Evolutionary conservation across 2,329 filamentous ascomycete species (phyloP), one percentile per base, ranked within the genome.

Genomic region (Penicillium sp.): DNA sequence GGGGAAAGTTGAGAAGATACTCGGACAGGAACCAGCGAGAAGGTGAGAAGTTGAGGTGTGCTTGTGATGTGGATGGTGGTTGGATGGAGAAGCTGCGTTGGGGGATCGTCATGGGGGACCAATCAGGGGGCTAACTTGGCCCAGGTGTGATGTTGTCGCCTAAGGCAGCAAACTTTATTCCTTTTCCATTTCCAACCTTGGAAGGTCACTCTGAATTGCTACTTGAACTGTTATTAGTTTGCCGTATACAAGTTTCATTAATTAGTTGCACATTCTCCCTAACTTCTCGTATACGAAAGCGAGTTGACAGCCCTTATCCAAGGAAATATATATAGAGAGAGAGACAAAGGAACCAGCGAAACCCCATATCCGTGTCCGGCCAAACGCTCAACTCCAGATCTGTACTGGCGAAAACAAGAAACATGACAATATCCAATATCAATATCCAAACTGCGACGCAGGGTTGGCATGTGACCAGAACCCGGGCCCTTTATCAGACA

Each of bases 361-460:
- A 22, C 9, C 42, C 40, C 14, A 34, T 26, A 51, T 18, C 9
- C 35, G 8, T 38, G n/a, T 16, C 40, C 29, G 22, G 26, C 34
- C 40, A 16, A 55, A 55, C 48, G 53, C 53, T 55, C 40, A 43
- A 42, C 42, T 56, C 53, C 53, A 35, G 29, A 14, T 22, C 14
- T 31, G 9, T 34, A 42, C 37, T 49, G 29, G 13, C 48, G 11
- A 51, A 51, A 55, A 29, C 18, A 56, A 42, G 18, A 24, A 35
- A 9, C 8, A 55, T 2, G 37, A 29, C 26, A n/a, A 22, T 24
- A n/a, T 50, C 20, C 26, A n/a, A 22, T 24, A n/a, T 50, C 20
- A 66, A 39, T 62, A 66, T 35, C 62, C 64, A 52, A 54, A 66
- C 20, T 57, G 59, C 24, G 59, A 50, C 8, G 51, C 38, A 18